Evolutionary conservation across 2,329 filamentous ascomycete species (phyloP), one percentile per base, ranked within the genome.

Genomic region (Lachnellula hyalina): DNA sequence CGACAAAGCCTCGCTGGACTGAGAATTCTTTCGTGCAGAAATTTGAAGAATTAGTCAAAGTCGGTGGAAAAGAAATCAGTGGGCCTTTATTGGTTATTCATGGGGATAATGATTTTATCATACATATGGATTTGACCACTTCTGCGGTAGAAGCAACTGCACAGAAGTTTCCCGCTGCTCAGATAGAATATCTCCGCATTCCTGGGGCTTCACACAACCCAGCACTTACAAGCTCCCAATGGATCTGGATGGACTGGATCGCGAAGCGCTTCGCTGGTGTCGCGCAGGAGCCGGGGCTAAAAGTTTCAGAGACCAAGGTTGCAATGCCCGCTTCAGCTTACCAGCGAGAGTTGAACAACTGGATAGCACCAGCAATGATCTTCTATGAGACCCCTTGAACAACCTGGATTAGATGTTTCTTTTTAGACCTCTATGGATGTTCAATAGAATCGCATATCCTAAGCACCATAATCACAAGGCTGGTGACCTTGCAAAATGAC

Each of bases 31-130:
- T 32, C 23, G 48, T 47, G 9, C 15, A 49, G 47, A 34, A 52
- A 45, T 56, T 32, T 11, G 34, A 47, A 17, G 14, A 28, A 7
- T 17, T 25, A n/a, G 32, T 41, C 45, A 40, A 38, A 17, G 50
- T 45, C n/a, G 44, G 57, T 14, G 49, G 55, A 21, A 57, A 53
- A 23, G 47, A 45, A n/a, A 51, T 57, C 38, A n/a, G 23, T 23
- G 52, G 49, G 9, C 55, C 55, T 2, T 35, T 60, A 15, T 40
- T 60, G 8, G 38, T 57, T 34, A 55, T 57, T 47, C 54, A 51
- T 44, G 49, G 54, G 12, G 52, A 57, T n/a, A 35, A 28, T 4
- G 55, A 57, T 45, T 12, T 17, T 11, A 35, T 34, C n/a, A 21
- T 54, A 17, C 17, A 45, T 15, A 2, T 46, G 11, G 35, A 46